Percentiles rank a stretch among this genome's conserved stretches.
Evolutionary conservation across 345 rosid genomes (phyloP).

Genomic region (Toxicodendron radicans): DNA sequence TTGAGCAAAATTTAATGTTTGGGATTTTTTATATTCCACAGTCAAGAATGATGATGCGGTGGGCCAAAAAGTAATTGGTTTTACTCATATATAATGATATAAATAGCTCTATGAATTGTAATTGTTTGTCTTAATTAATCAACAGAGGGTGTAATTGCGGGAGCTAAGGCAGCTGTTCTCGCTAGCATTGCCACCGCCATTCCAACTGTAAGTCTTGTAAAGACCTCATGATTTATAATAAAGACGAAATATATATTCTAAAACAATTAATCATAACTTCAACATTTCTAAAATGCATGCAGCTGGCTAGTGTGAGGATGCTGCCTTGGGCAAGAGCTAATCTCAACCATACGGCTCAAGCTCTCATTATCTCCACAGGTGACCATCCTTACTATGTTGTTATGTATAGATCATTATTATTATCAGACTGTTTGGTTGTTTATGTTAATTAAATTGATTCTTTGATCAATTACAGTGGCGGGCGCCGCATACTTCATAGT

Average conservation of each 20-base stretch:
- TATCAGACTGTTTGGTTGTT: not conserved
- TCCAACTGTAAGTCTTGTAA: conserved; percentile 60
- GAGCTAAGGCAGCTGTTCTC: conserved; percentile 84
- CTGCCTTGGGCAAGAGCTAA: conserved; percentile 87
- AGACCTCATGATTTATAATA: too few relatives aligned
- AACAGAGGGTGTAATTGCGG: conserved; percentile 82
- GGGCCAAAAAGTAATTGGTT: not conserved
- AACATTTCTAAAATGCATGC: conserved; percentile 10
- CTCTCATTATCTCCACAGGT: conserved; percentile 81
- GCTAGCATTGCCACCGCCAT: conserved; percentile 69
- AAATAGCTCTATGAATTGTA: not conserved
- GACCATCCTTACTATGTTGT: too few relatives aligned
- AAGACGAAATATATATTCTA: too few relatives aligned
- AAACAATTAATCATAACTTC: too few relatives aligned
- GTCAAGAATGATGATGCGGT: not conserved
- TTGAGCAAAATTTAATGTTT: not conserved
- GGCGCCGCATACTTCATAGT: conserved; percentile 92
- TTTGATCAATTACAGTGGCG: conserved; percentile 45
- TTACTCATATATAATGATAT: not conserved
- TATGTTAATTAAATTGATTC: not conserved
- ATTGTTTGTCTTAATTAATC: conserved; percentile 9
- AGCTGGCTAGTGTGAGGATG: conserved; percentile 73
- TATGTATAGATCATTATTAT: too few relatives aligned
- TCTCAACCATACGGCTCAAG: conserved; percentile 92
- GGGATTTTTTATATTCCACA: not conserved